These are phyloP conservation scores for Exophiala sideris DNA, from an alignment of 2,329 filamentous ascomycete genomes.

Conservation along the genomic window DNA sequence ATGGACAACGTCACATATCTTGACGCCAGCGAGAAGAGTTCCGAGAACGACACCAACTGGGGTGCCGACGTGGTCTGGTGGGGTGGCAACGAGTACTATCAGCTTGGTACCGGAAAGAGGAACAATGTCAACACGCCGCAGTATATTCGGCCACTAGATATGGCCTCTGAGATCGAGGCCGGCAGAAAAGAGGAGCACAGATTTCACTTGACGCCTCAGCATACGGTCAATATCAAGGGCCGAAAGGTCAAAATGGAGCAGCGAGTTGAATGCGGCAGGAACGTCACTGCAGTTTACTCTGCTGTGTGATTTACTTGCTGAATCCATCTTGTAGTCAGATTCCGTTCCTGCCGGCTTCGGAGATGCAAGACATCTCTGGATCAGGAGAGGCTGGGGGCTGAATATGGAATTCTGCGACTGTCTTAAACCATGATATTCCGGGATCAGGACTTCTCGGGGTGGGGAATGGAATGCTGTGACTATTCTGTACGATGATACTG, in stretches of 20 bases:
- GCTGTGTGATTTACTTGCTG: slow-evolving; percentile 38
- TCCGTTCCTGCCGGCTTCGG: background rate
- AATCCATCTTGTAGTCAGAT: background rate
- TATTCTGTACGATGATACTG: background rate
- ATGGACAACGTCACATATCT: slow-evolving; percentile 77
- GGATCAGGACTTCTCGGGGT: too few species aligned
- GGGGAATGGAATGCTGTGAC: too few species aligned
- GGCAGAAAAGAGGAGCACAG: slow-evolving; percentile 66
- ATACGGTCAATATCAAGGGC: slow-evolving; percentile 66
- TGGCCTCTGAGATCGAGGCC: slow-evolving; percentile 58
- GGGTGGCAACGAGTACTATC: slow-evolving; percentile 92
- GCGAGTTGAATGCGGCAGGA: slow-evolving; percentile 79
- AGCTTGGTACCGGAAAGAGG: slow-evolving; percentile 85
- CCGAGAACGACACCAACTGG: slow-evolving; percentile 74
- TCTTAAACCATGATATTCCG: too few species aligned
- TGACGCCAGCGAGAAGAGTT: slow-evolving; percentile 47
- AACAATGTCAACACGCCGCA: slow-evolving; percentile 72
- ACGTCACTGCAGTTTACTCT: slow-evolving; percentile 80
- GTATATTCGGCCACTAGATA: slow-evolving; percentile 75
- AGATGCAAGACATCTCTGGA: too few species aligned
- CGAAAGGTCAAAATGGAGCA: slow-evolving; percentile 76
- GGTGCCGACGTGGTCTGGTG: slow-evolving; percentile 88
- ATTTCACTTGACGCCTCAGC: slow-evolving; percentile 75
- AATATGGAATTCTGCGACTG: background rate
- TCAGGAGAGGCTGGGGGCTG: background rate